phyloP scores from a whole-genome alignment of 1,284 basidiomycete genomes.

The Microbotryum scabiosae region DNA sequence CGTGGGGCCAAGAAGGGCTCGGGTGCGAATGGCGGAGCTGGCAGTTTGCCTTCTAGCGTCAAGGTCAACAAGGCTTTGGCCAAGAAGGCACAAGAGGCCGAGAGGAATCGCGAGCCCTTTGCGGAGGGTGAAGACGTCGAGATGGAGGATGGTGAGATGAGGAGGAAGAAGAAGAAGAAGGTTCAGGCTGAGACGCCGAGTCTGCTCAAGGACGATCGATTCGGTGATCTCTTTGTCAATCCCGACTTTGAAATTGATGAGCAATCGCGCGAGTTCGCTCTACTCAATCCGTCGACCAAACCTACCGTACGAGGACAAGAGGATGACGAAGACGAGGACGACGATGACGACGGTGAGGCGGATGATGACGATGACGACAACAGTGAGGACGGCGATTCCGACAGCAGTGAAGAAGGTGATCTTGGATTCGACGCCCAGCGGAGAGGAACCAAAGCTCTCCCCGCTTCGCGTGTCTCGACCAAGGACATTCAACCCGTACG shows the following conservation, averaged over 20 bases:
- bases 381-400: conserved; percentile 11
- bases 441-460: background rate
- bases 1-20: conserved; percentile 51
- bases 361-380: conserved; percentile 47
- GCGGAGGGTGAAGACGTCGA: conserved; percentile 34
- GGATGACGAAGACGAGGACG: conserved; percentile 43
- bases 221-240: conserved; percentile 84
- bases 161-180: conserved; percentile 41
- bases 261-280: conserved; percentile 70
- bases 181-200: conserved; percentile 42
- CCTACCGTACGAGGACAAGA: conserved; percentile 46
- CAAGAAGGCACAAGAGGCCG: conserved; percentile 70
- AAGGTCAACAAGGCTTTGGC: conserved; percentile 92
- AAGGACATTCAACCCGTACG: too few relatives aligned
- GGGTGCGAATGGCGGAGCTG: conserved; percentile 31
- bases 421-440: conserved; percentile 38
- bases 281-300: conserved; percentile 72
- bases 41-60: conserved; percentile 31
- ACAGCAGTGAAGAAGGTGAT: conserved; percentile 31
- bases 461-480: too few relatives aligned
- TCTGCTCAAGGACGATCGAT: conserved; percentile 78
- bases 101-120: conserved; percentile 43
- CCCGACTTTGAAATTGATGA: conserved; percentile 93
- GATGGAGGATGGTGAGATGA: conserved; percentile 35
- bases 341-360: conserved; percentile 48